Percentiles rank a stretch among this genome's conserved stretches.
These are phyloP conservation scores for Aureobasidium sp. DNA, from an alignment of 2,329 filamentous ascomycete species.

Conservation along the genomic window DNA sequence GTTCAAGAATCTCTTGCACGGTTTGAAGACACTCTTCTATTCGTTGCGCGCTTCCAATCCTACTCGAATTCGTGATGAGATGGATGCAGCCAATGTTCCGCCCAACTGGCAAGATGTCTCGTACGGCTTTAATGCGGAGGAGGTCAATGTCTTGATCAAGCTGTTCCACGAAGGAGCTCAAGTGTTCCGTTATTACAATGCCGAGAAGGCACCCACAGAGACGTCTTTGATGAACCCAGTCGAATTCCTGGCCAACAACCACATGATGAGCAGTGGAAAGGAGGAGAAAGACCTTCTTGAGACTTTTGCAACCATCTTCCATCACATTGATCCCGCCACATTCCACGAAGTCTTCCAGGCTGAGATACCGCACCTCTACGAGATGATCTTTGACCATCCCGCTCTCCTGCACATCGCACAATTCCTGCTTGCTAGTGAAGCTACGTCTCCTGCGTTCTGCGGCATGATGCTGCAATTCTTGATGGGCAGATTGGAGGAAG, in stretches of 20 bases:
- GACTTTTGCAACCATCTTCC: constrained; percentile 96
- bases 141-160: constrained; percentile 93
- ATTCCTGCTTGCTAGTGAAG: constrained; percentile 97
- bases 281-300: constrained; percentile 97
- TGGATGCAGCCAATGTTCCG: constrained; percentile 73
- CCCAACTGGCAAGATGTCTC: constrained; percentile 92
- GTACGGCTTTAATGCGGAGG: constrained; percentile 93
- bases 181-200: constrained; percentile 94
- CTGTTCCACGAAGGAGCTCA: constrained; percentile 93
- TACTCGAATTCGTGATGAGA: constrained; percentile 44
- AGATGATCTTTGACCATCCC: constrained; percentile 96
- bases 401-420: constrained; percentile 91
- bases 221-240: constrained; percentile 72
- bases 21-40: constrained; percentile 93
- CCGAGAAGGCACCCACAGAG: constrained; percentile 69
- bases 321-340: constrained; percentile 94
- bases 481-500: constrained; percentile 93
- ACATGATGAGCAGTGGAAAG: constrained; percentile 86
- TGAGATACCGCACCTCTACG: constrained; percentile 92
- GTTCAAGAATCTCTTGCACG: constrained; percentile 93
- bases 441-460: constrained; percentile 93
- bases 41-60: constrained; percentile 88
- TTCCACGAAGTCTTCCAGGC: constrained; percentile 98
- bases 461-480: constrained; percentile 96
- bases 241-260: constrained; percentile 89